A percentile compares a stretch with the other conserved stretches of the same genome.
phyloP scores from a whole-genome alignment of 108 stramenopile genomes.

The Pseudonitzschia delicatissima region DNA sequence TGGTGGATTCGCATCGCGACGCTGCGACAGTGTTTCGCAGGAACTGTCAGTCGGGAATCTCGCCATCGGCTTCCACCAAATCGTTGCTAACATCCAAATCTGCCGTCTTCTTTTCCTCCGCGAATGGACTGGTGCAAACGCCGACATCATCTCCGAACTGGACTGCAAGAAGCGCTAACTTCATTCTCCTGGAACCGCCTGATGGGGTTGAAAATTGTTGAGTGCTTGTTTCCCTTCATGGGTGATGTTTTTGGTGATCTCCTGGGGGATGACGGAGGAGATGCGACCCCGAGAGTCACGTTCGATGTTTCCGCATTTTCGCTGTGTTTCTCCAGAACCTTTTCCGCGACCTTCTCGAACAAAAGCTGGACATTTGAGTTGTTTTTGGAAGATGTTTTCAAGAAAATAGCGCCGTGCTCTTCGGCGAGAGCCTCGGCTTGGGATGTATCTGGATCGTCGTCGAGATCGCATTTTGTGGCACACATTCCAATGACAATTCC shows the following conservation, averaged over 20 bases:
- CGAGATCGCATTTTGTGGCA: slow-evolving; percentile 73
- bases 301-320: background rate
- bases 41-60: background rate
- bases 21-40: background rate
- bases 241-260: background rate
- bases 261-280: background rate
- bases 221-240: too few relatives aligned
- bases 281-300: background rate
- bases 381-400: slow-evolving; percentile 70
- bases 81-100: slow-evolving; percentile 6
- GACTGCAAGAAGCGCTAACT: too few relatives aligned
- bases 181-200: too few relatives aligned
- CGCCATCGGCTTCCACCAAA: background rate
- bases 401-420: slow-evolving; percentile 52
- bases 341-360: slow-evolving; percentile 58
- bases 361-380: slow-evolving; percentile 56
- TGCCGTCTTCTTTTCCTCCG: slow-evolving; percentile 20
- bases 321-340: slow-evolving; percentile 38
- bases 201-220: too few relatives aligned
- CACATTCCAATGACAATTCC: slow-evolving; percentile 66
- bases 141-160: too few relatives aligned
- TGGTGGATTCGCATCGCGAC: slow-evolving; percentile 12
- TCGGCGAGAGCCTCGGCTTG: slow-evolving; percentile 63
- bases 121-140: background rate
- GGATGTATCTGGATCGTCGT: slow-evolving; percentile 7